Evolutionary conservation across 345 rosid species (phyloP), one percentile per base, ranked within the genome.

Genomic region (Rhodomyrtus tomentosa): DNA sequence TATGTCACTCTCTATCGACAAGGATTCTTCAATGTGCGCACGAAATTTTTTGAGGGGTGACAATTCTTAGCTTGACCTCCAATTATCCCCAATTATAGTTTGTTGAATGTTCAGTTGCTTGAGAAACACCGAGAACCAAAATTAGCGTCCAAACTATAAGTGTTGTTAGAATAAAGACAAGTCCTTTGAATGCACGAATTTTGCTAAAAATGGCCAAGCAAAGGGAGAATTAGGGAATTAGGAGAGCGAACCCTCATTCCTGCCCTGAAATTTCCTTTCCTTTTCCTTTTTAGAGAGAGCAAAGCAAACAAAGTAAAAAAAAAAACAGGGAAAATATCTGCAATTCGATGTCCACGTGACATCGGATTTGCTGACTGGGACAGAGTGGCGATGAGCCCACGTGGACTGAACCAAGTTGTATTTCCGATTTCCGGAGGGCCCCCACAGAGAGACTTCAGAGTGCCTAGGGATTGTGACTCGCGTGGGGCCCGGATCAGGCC

Each of bases 171-270:
- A 74, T 29, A 5, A 16, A n/a, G 3, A 54, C 11, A 10, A 38
- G 21, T 54, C 27, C 22, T 82, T 48, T 0, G 52, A 14, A 49
- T 27, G 62, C 21, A 81, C 51, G 21, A 32, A 22, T 50, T 36
- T 3, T 84, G 81, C 62, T 42, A 84, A 84, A 40, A 84, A 48
- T 84, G 62, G 84, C 73, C 84, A 84, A 85, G 55, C 53, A 72
- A 89, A 36, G 15, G 84, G 89, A 82, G 87, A 86, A 88, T 82
- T 80, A 68, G 90, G 93, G 90, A 88, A 89, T 90, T 88, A 86
- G n/a, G 88, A 88, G 81, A 89, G 81, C 56, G 90, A 88, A 89
- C 32, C 53, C 22, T 81, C 86, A 58, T 83, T 40, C 85, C 89
- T 80, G 40, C 87, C 88, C 85, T 81, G 84, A 5, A 9, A 12